Conservation (phyloP, 306 rosid genomes). For the Cucumis cinereus region DNA sequence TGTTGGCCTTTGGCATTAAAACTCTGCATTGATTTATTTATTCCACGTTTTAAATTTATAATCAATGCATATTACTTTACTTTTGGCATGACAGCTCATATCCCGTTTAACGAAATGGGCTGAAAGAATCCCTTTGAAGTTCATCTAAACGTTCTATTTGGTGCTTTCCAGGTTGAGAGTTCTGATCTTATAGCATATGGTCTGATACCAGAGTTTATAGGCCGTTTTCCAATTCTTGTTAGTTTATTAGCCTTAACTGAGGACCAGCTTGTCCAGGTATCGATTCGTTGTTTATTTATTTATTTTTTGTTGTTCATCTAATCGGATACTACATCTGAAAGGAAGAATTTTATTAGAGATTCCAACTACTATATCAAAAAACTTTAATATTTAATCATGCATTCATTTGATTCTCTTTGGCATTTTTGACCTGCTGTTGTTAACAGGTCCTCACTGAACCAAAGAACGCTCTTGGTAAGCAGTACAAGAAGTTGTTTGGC, state of each 20-base stretch:
- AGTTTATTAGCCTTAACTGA: slow-evolving; percentile 82
- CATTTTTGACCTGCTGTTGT: background rate
- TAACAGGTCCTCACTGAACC: slow-evolving; percentile 82
- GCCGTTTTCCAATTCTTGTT: slow-evolving; percentile 88
- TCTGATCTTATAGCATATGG: slow-evolving; percentile 92
- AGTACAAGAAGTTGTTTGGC: slow-evolving; percentile 80
- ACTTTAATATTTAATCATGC: background rate
- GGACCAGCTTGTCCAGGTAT: slow-evolving; percentile 91
- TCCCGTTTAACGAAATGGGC: background rate
- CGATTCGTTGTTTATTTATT: background rate
- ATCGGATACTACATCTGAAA: background rate
- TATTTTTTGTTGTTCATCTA: background rate
- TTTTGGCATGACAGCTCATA: background rate
- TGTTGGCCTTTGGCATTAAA: slow-evolving; percentile 6
- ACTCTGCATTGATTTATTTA: background rate
- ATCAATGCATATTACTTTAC: background rate
- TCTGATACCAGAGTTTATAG: slow-evolving; percentile 96
- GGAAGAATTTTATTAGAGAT: background rate
- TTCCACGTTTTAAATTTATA: background rate
- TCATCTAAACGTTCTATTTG: background rate
- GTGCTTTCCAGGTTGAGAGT: slow-evolving; percentile 78
- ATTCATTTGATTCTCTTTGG: background rate
- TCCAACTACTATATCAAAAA: background rate
- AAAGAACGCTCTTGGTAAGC: slow-evolving; percentile 88
- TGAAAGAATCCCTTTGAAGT: background rate